Base-by-base conservation (phyloP, 2,329 filamentous ascomycete genomes). In the Aspergillus pseudoviridinutans region DNA sequence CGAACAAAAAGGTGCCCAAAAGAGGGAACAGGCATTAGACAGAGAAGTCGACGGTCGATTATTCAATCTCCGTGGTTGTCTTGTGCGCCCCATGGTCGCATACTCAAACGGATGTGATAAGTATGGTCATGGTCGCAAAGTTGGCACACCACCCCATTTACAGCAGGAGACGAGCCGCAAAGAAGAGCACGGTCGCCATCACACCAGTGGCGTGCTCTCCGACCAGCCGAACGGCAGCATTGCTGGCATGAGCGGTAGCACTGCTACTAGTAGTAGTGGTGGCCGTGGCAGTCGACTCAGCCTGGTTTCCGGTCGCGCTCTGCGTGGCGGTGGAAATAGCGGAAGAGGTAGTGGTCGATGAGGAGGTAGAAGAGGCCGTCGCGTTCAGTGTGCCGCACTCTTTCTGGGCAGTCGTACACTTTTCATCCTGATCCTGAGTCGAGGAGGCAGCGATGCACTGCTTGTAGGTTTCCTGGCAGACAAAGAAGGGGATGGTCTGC, bases 401-500 rank as follows among this genome's bases (percentile, higher is more conserved):
- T 50, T 76, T 66, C 54, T 75, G 51, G 9, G 47, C 69, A 38
- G 74, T 64, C 49, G 68, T 76, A 79, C 86, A 88, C 51, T 70
- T 59, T 53, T 73, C 63, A 58, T 78, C 68, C 46, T 76, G 70
- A 60, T 82, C 74, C 72, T 63, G 78, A 73, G 66, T 80, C 65
- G 57, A 47, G 12, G 62, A 63, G 24, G 72, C 67, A 28, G 61
- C n/a, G 58, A 81, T 78, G 67, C 81, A 83, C 64, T 81, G 76
- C 25, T 62, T 64, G 67, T 73, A 83, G 74, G 79, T 82, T 61
- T 73, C 74, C 66, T 80, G 68, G 76, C 86, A 88, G 71, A 84
- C 79, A 71, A 78, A 86, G 73, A 78, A 84, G 46, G 85, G 84
- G 51, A 89, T 75, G 25, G 84, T 84, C 71, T 83, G 75, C 54